A percentile compares a stretch with the other conserved stretches of the same genome.
Conservation (phyloP, 768 basidiomycete genomes). For the Melanogaster broomeanus region DNA sequence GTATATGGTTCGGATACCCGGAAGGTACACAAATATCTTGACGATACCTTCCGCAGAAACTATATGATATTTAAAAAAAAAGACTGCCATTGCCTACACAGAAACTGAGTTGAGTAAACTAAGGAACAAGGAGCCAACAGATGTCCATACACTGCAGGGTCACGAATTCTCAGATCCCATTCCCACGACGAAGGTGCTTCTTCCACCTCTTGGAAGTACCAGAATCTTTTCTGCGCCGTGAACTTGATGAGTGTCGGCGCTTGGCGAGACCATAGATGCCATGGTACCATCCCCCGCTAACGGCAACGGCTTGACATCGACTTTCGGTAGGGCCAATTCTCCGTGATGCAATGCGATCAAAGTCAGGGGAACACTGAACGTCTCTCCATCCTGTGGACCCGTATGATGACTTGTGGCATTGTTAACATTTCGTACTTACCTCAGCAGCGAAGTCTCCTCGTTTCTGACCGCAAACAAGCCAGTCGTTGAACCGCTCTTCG, state of each 20-base stretch:
- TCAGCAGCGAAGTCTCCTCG: constrained; percentile 77
- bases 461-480: constrained; percentile 89
- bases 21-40: constrained; percentile 33
- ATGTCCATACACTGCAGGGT: not conserved
- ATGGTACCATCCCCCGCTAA: constrained; percentile 52
- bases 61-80: not conserved
- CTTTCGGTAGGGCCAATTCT: constrained; percentile 72
- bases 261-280: constrained; percentile 61
- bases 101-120: not conserved
- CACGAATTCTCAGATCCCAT: constrained; percentile 51
- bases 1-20: constrained; percentile 54
- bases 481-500: constrained; percentile 77
- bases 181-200: constrained; percentile 77
- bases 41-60: not conserved
- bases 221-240: constrained; percentile 83
- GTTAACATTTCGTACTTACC: constrained; percentile 42
- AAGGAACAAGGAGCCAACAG: not conserved
- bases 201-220: constrained; percentile 80
- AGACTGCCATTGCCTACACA: not conserved
- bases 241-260: constrained; percentile 77
- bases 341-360: constrained; percentile 90
- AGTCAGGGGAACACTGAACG: constrained; percentile 62
- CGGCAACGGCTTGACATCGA: constrained; percentile 63
- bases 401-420: constrained; percentile 1
- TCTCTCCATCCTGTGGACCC: constrained; percentile 57